Evolutionary conservation across 495 filamentous ascomycete genomes (phyloP), one percentile per base, ranked within the genome.

Genomic region (Hyaloscypha variabilis): DNA sequence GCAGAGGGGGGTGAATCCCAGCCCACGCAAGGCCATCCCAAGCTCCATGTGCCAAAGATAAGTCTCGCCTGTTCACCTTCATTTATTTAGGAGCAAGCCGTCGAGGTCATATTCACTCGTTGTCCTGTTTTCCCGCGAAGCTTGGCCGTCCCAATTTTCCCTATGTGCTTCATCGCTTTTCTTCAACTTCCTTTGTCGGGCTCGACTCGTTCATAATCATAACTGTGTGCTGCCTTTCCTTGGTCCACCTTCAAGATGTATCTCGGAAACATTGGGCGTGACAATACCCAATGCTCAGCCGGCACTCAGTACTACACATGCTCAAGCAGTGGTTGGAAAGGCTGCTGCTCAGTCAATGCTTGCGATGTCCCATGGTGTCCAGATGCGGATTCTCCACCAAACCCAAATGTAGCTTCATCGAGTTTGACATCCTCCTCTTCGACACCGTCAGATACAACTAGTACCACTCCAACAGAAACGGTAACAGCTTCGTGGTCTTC

Each of bases 341-440:
- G 67, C 19, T 69, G 67, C 58, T 69, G 67, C 57, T 62, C 62
- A 8, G 59, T 69, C 28, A 53, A 66, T 31, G 23, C 67, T 26
- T 69, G 67, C 52, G 23, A 46, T 26, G 6, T 28, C 23, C 8
- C n/a, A 21, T 19, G 19, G 17, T 69, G 67, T 60, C 62, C 63
- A 28, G 63, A 65, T 46, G 28, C 23, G 2, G 58, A 28, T n/a
- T 10, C 61, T 13, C 6, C 29, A 21, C n/a, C 61, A 39, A 34
- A 34, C 2, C 14, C 30, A 5, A 29, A 1, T 17, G 25, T 51
- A 1, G 10, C 50, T 8, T 55, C 52, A 21, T 39, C 28, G 23
- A 24, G 28, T 39, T 36, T 19, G 21, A 8, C 30, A 13, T 13
- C 30, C n/a, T n/a, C n/a, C n/a, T n/a, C n/a, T 0, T 55, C 51